Evolutionary conservation across 140 eudicot genomes (phyloP).

Genomic region (Eryngium alpinum): DNA sequence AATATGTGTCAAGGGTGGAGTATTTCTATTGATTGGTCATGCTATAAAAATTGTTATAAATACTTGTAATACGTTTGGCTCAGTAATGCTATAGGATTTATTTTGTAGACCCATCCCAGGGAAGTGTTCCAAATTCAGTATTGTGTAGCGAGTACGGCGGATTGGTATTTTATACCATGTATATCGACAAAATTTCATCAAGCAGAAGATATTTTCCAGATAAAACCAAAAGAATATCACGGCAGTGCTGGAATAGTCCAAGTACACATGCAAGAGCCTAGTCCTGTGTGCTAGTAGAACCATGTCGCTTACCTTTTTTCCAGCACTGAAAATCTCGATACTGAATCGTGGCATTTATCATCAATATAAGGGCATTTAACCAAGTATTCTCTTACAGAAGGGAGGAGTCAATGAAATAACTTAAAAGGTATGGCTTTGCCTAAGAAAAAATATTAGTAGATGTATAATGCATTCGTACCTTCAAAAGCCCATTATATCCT

Average conservation of each 20-base stretch:
- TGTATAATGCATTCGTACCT: constrained; percentile 44
- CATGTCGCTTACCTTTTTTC: neutral
- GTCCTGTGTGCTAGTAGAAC: neutral
- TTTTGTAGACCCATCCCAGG: no score
- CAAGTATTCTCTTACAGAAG: neutral
- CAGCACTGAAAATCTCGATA: neutral
- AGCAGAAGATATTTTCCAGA: neutral
- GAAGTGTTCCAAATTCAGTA: no score
- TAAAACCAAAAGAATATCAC: neutral
- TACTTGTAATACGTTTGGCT: no score
- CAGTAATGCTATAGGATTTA: no score
- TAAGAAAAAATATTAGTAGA: neutral
- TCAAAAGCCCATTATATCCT: constrained; percentile 67
- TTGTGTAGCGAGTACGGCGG: no score
- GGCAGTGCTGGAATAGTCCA: neutral
- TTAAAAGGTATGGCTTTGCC: neutral
- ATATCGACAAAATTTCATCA: neutral
- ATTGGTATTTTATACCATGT: neutral
- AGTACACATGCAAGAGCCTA: neutral
- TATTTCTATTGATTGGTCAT: no score
- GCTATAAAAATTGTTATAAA: no score
- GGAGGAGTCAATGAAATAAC: neutral
- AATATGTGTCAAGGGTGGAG: no score
- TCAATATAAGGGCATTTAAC: neutral
- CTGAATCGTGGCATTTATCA: neutral